Evolutionary conservation across 2,329 filamentous ascomycete species (phyloP).

Genomic region (Leptosphaerulina australis): DNA sequence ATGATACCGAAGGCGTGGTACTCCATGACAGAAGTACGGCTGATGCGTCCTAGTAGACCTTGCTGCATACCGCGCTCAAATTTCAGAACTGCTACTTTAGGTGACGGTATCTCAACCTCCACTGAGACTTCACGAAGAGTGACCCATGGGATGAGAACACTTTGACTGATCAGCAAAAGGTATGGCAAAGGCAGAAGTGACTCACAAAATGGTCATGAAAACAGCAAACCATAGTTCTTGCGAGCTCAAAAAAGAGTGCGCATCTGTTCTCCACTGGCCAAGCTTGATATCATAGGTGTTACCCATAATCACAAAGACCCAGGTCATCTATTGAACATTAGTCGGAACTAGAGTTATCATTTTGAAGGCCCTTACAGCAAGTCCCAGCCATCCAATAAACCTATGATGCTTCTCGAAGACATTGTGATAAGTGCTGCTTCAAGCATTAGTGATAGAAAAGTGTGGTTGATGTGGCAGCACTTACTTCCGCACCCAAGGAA

Average conservation of each 20-base stretch:
- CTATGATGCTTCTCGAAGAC: constrained; percentile 46
- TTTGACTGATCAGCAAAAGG: constrained; percentile 20
- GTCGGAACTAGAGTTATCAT: neutral
- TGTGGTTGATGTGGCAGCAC: constrained; percentile 11
- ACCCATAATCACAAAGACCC: constrained; percentile 44
- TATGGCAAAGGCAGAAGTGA: neutral
- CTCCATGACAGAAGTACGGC: constrained; percentile 47
- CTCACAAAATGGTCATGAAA: constrained; percentile 47
- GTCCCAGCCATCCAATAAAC: constrained; percentile 46
- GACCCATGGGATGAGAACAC: constrained; percentile 44
- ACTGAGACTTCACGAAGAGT: constrained; percentile 45
- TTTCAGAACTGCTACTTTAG: constrained; percentile 44
- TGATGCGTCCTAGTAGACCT: constrained; percentile 43
- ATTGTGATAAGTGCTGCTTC: constrained; percentile 42
- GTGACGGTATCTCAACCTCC: constrained; percentile 44
- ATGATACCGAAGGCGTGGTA: constrained; percentile 48
- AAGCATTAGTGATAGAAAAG: constrained; percentile 21
- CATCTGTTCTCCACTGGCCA: constrained; percentile 37
- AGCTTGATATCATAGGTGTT: constrained; percentile 45
- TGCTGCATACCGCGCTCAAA: constrained; percentile 48
- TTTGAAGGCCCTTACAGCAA: constrained; percentile 33
- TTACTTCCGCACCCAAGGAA: constrained; percentile 47
- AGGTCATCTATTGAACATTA: constrained; percentile 38
- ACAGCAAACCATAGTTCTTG: constrained; percentile 47
- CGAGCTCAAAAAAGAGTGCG: constrained; percentile 37